Evolutionary conservation across 345 rosid genomes (phyloP), one percentile per base, ranked within the genome.

Genomic region (Eucalyptus melliodora): DNA sequence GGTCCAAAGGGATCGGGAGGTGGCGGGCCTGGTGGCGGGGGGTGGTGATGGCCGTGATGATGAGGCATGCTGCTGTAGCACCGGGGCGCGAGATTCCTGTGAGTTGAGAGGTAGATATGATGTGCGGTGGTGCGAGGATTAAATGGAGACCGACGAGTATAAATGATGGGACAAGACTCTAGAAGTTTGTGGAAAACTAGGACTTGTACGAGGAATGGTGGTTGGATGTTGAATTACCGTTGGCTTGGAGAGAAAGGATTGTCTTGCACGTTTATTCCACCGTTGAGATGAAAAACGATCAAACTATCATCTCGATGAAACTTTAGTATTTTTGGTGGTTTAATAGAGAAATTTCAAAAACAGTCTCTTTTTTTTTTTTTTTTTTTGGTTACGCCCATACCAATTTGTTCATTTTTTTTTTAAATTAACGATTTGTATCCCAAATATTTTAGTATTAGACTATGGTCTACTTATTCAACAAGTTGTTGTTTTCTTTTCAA

Each of bases 1-100:
- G 86, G 92, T 2, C 82, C 72, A 44, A 27, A 88, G 89, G 37
- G 90, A 86, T 47, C 83, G 6, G 16, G 90, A 86, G 90, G 72
- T 7, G 89, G 91, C 7, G 88, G 89, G 7, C 88, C 88, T 11
- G 69, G 91, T 2, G 91, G 92, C 16, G 89, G 91, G 17, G 89
- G 92, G 19, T 89, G 88, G 37, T 4, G 90, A 86, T 83, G 90
- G 91, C 16, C 89, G 90, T 50, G 89, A 81, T 60, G 87, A 47
- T 8, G 87, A 65, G 42, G 51, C 87, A 45, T 50, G 26, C 45
- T 65, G 40, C 40, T 65, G 40, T 4, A n/a, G 77, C 40, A 15
- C 77, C 40, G 77, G 77, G 77, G 21, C 40, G 77, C 40, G 40
- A 65, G 37, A n/a, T 16, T 65, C 21, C 6, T 6, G 83, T 19